These are phyloP conservation scores for Daldinia caldariorum DNA, from an alignment of 495 filamentous ascomycete species.

Conservation along the genomic window DNA sequence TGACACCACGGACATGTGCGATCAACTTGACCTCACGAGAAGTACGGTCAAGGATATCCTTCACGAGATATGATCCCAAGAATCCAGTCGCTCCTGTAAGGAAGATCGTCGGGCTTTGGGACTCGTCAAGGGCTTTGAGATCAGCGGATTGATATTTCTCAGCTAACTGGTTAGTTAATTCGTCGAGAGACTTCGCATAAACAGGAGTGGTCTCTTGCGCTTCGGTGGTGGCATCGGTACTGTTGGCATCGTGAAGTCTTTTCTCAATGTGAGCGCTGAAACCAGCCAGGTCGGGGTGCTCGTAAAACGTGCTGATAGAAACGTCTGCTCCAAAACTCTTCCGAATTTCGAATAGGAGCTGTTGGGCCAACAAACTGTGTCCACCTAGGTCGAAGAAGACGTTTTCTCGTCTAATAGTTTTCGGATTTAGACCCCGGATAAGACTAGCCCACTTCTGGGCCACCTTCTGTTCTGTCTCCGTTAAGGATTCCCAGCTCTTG, in stretches of 20 bases:
- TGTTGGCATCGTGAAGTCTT: slow-evolving; percentile 43
- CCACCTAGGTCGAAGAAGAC: slow-evolving; percentile 91
- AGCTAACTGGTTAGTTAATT: slow-evolving; percentile 50
- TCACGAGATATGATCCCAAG: slow-evolving; percentile 82
- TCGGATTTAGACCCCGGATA: slow-evolving; percentile 65
- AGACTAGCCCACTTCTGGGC: slow-evolving; percentile 55
- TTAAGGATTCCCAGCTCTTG: slow-evolving; percentile 72
- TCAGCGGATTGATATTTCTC: slow-evolving; percentile 54
- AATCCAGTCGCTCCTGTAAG: slow-evolving; percentile 94
- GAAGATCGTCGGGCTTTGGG: slow-evolving; percentile 69
- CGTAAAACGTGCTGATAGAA: slow-evolving; percentile 79
- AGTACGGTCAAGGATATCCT: slow-evolving; percentile 72
- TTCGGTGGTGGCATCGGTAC: slow-evolving; percentile 51
- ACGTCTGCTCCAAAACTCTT: slow-evolving; percentile 73
- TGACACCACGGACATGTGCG: slow-evolving; percentile 74
- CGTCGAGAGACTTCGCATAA: slow-evolving; percentile 69
- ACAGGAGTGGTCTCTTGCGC: slow-evolving; percentile 69
- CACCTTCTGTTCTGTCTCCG: slow-evolving; percentile 52
- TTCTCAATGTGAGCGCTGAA: slow-evolving; percentile 80
- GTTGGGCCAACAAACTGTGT: slow-evolving; percentile 86
- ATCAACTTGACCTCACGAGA: slow-evolving; percentile 72
- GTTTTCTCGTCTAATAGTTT: slow-evolving; percentile 70
- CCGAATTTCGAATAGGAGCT: slow-evolving; percentile 75
- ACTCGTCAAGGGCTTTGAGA: slow-evolving; percentile 37
- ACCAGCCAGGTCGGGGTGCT: slow-evolving; percentile 74